These are phyloP conservation scores for Pythium vanterpoolii DNA, from an alignment of 352 stramenopile genomes.

Conservation along the genomic window DNA sequence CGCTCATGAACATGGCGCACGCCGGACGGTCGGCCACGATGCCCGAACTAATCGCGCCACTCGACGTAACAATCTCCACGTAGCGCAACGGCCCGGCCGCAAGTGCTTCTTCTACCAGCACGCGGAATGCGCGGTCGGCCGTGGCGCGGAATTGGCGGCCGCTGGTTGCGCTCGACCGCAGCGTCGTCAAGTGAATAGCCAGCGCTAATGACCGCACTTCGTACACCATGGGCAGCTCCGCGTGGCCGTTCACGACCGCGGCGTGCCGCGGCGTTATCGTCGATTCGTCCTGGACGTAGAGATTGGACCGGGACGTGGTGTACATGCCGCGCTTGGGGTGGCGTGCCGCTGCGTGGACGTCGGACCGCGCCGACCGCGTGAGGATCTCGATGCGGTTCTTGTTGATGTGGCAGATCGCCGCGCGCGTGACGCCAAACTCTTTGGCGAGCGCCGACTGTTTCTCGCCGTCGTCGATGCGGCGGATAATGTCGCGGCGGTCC, in stretches of 20 bases:
- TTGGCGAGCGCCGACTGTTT: constrained; percentile 37
- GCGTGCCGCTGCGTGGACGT: constrained; percentile 17
- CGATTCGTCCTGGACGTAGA: constrained; percentile 2
- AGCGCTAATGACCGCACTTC: constrained; percentile 24
- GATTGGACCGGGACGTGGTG: constrained; percentile 22
- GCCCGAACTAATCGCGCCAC: constrained; percentile 6
- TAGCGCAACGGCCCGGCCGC: constrained; percentile 13
- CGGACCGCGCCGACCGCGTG: constrained; percentile 21
- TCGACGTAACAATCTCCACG: constrained; percentile 18
- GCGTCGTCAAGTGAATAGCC: constrained; percentile 20
- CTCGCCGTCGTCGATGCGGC: constrained; percentile 32
- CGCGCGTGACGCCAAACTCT: constrained; percentile 35
- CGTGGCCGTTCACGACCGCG: constrained; percentile 3
- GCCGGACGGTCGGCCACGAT: constrained; percentile 8
- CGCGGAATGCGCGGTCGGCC: constrained; percentile 22
- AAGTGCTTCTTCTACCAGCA: constrained; percentile 33
- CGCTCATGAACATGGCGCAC: constrained; percentile 23
- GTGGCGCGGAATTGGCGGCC: constrained; percentile 11
- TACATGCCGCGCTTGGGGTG: constrained; percentile 29
- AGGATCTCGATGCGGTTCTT: constrained; percentile 43
- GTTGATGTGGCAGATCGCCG: constrained; percentile 41
- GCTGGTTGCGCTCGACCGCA: constrained; percentile 13
- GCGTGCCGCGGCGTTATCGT: background rate
- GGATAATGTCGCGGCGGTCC: constrained; percentile 30
- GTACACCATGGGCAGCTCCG: constrained; percentile 21